Percentiles rank a stretch among this genome's conserved stretches.
phyloP scores from a whole-genome alignment of 2,329 filamentous ascomycete genomes.

The Graphiopsis chlorocephala region DNA sequence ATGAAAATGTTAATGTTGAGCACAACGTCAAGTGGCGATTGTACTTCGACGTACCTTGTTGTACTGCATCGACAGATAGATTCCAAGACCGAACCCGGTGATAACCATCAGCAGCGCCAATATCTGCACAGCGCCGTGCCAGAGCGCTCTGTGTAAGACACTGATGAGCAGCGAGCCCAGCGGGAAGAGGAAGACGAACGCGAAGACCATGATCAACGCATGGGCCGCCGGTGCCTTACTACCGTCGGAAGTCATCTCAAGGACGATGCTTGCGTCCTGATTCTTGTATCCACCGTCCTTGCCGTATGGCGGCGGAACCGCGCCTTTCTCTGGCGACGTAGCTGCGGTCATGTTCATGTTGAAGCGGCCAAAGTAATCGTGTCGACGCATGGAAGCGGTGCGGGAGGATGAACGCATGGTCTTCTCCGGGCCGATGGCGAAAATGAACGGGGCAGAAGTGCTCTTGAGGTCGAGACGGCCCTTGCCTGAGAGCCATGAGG shows the following conservation, averaged over 20 bases:
- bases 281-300: constrained; percentile 17
- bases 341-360: constrained; percentile 39
- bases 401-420: constrained; percentile 29
- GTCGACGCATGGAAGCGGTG: constrained; percentile 34
- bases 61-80: constrained; percentile 38
- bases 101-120: constrained; percentile 37
- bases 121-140: constrained; percentile 42
- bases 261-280: constrained; percentile 24
- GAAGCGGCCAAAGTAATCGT: constrained; percentile 39
- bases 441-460: constrained; percentile 37
- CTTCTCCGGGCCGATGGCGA: constrained; percentile 37
- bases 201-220: constrained; percentile 33
- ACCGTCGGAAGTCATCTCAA: constrained; percentile 26
- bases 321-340: constrained; percentile 26
- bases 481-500: constrained; percentile 23
- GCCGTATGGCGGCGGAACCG: constrained; percentile 30
- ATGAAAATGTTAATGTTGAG: not conserved
- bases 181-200: constrained; percentile 37
- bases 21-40: too few species aligned
- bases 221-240: constrained; percentile 25
- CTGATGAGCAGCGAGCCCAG: constrained; percentile 37
- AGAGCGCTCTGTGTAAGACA: constrained; percentile 38
- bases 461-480: constrained; percentile 28
- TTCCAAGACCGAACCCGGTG: constrained; percentile 41
- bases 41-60: constrained; percentile 23